A percentile compares a stretch with the other conserved stretches of the same genome.
These are phyloP conservation scores for Claviceps arundinis DNA, from an alignment of 2,329 filamentous ascomycete species.

Conservation along the genomic window DNA sequence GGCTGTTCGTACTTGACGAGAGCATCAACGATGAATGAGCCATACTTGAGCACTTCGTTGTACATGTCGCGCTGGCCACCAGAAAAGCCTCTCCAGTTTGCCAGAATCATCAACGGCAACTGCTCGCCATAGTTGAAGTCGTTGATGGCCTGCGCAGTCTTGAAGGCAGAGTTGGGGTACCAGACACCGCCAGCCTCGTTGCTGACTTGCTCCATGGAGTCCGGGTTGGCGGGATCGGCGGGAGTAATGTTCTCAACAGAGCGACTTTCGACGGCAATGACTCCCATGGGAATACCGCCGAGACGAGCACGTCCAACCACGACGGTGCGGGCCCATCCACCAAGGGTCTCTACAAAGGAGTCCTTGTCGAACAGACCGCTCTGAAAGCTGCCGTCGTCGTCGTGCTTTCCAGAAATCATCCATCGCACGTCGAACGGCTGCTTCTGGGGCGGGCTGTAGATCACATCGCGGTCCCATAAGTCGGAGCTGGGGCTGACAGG, in stretches of 20 bases:
- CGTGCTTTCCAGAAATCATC: constrained; percentile 79
- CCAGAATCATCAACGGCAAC: constrained; percentile 94
- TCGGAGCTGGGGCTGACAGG: constrained; percentile 83
- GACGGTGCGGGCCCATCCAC: constrained; percentile 93
- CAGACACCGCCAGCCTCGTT: constrained; percentile 97
- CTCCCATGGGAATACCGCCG: constrained; percentile 94
- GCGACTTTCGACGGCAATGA: constrained; percentile 92
- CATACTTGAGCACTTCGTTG: constrained; percentile 99
- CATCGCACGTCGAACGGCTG: constrained; percentile 86
- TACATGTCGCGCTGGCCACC: constrained; percentile 99
- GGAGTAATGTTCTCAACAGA: constrained; percentile 94
- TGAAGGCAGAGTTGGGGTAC: constrained; percentile 99
- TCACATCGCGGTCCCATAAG: constrained; percentile 83
- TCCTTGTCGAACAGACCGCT: constrained; percentile 90
- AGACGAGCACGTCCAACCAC: constrained; percentile 93
- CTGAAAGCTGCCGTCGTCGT: constrained; percentile 57
- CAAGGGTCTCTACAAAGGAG: constrained; percentile 93
- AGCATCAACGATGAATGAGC: constrained; percentile 96
- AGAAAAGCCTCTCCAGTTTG: constrained; percentile 99
- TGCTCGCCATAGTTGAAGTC: constrained; percentile 99
- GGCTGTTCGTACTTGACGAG: constrained; percentile 98
- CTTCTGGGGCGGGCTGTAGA: constrained; percentile 70
- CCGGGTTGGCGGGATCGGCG: constrained; percentile 92
- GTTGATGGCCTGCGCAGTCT: constrained; percentile 96
- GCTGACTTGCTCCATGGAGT: constrained; percentile 89